Conservation (phyloP, 192 early-diverging fungal genomes). For the Coemansia sp. region DNA sequence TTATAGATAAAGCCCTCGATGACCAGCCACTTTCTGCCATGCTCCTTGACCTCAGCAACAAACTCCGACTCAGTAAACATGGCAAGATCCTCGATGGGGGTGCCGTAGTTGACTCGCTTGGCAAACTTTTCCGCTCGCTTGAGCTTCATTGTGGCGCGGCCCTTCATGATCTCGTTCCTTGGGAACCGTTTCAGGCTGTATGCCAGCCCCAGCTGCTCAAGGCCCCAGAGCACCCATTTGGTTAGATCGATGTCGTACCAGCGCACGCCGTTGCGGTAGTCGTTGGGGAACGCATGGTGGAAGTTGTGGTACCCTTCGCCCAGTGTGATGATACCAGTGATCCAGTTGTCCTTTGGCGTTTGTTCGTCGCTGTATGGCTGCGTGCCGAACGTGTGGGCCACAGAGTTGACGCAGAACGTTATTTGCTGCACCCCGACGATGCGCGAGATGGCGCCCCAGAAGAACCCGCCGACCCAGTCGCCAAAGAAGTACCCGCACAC, state of each 20-base stretch:
- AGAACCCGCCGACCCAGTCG: slow-evolving; percentile 80
- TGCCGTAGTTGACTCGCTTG: slow-evolving; percentile 74
- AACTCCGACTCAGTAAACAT: slow-evolving; percentile 66
- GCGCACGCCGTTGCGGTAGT: slow-evolving; percentile 81
- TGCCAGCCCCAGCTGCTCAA: slow-evolving; percentile 62
- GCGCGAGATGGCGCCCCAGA: slow-evolving; percentile 70
- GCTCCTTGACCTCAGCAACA: slow-evolving; percentile 64
- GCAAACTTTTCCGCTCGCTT: slow-evolving; percentile 73
- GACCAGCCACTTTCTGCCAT: slow-evolving; percentile 71
- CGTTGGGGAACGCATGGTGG: slow-evolving; percentile 85
- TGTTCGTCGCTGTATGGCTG: slow-evolving; percentile 78
- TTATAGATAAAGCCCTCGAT: slow-evolving; percentile 85
- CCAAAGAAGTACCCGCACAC: slow-evolving; percentile 80
- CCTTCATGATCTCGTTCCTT: slow-evolving; percentile 77
- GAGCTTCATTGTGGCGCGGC: slow-evolving; percentile 73
- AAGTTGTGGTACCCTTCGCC: slow-evolving; percentile 89
- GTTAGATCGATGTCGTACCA: slow-evolving; percentile 79
- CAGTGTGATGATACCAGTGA: slow-evolving; percentile 75
- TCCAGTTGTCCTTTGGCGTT: slow-evolving; percentile 83
- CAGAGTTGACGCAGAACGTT: slow-evolving; percentile 84
- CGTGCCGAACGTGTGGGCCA: slow-evolving; percentile 79
- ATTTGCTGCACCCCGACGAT: slow-evolving; percentile 79
- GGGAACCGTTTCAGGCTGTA: slow-evolving; percentile 73
- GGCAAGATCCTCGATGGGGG: slow-evolving; percentile 68
- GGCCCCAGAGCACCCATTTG: slow-evolving; percentile 73